Conservation (phyloP, 495 filamentous ascomycete genomes). For the Trichoderma asperelloides region DNA sequence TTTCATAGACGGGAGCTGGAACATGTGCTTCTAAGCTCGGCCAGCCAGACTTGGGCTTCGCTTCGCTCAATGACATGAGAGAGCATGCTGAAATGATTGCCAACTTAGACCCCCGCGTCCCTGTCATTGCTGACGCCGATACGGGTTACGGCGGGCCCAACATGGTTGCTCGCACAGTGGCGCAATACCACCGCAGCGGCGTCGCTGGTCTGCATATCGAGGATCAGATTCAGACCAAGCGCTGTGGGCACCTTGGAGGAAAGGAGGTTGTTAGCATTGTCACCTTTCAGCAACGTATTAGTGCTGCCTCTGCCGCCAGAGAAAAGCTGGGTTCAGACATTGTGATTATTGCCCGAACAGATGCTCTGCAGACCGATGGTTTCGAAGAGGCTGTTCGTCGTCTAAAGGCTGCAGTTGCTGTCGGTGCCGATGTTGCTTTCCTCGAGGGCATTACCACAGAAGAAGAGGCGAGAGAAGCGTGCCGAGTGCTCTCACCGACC, state of each 20-base stretch:
- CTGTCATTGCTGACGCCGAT: constrained; percentile 65
- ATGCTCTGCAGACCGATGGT: constrained; percentile 53
- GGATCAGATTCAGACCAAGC: constrained; percentile 60
- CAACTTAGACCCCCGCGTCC: constrained; percentile 45
- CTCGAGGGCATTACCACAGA: constrained; percentile 54
- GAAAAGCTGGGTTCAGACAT: constrained; percentile 43
- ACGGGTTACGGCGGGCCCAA: constrained; percentile 54
- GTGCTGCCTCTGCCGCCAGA: constrained; percentile 29
- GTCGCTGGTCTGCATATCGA: constrained; percentile 66
- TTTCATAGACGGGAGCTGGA: constrained; percentile 48
- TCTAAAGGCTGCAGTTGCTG: constrained; percentile 45
- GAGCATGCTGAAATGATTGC: constrained; percentile 60
- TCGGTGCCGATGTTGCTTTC: constrained; percentile 56
- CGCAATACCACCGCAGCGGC: constrained; percentile 56
- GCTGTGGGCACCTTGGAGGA: constrained; percentile 52
- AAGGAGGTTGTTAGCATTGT: constrained; percentile 51
- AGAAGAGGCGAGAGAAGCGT: constrained; percentile 42
- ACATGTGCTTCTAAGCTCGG: constrained; percentile 55
- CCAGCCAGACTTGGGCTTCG: constrained; percentile 57
- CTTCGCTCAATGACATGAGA: constrained; percentile 54
- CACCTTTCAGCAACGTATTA: constrained; percentile 47
- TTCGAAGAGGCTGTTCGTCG: constrained; percentile 52
- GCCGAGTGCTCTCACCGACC: constrained; percentile 43
- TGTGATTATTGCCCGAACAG: constrained; percentile 61
- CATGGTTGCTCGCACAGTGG: constrained; percentile 54